Base-by-base conservation (phyloP, 2,329 filamentous ascomycete genomes). In the Beauveria varroae region DNA sequence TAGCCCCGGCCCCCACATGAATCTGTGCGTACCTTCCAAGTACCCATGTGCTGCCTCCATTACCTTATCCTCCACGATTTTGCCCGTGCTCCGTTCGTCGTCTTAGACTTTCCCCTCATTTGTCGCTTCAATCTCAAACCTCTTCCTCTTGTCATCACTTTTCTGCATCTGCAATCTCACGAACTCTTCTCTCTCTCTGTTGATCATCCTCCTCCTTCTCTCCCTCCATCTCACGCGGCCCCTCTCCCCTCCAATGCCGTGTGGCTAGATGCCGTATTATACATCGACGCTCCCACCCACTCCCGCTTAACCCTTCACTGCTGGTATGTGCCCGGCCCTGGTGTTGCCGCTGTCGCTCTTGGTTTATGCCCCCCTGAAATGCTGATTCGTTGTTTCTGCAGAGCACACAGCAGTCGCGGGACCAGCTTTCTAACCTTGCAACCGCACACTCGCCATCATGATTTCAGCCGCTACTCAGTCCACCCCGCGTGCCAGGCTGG, bases 401-500 rank as follows among this genome's bases (percentile, higher is more conserved):
- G 58, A 41, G 28, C 28, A 49, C 22, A 40, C 20, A 60, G 57
- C 57, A 60, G 57, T 53, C 49, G 57, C 57, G 57, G 47, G 49
- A 46, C 18, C 37, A 40, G 22, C 5, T 14, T 28, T 24, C 1
- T 12, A 16, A 12, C n/a, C 47, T 12, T 12, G 1, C 22, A n/a
- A 34, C 14, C 18, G 14, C 44, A 20, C 16, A 20, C 22, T 20
- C 50, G 30, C 43, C 44, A 22, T 44, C 12, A 62, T 56, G 24
- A 51, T 62, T 28, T 40, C 61, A 7, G 57, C 52, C 24, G 28
- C 61, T 7, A 51, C 51, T 60, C 61, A 63, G 10, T 37, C 61
- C 30, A 58, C 64, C 20, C 56, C 56, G 28, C 61, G 46, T 16
- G 56, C 64, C 37, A 65, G 57, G 30, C 58, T 60, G 28, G 54